These are phyloP conservation scores for Marasmius oreades DNA, from an alignment of 1,284 basidiomycete genomes.

Conservation along the genomic window DNA sequence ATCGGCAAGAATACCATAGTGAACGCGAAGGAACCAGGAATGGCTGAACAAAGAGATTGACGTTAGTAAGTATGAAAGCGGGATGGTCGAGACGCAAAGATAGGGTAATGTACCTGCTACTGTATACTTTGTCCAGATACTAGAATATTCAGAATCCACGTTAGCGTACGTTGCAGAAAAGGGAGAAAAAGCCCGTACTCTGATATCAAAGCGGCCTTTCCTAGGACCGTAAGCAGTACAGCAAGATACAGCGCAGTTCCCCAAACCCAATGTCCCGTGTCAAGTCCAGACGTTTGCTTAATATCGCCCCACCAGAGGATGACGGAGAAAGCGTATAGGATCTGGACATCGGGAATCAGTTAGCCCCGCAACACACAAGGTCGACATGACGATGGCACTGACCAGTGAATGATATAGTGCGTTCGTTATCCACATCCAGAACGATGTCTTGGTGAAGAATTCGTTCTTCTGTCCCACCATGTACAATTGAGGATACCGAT, in stretches of 20 bases:
- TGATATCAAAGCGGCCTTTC: conserved; percentile 95
- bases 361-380: conserved; percentile 1
- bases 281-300: conserved; percentile 75
- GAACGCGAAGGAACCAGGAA: conserved; percentile 94
- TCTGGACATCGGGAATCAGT: conserved; percentile 36
- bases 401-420: conserved; percentile 93
- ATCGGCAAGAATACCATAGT: conserved; percentile 92
- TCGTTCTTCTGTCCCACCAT: conserved; percentile 88
- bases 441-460: conserved; percentile 88
- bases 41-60: conserved; percentile 48
- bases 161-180: conserved; percentile 12
- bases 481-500: conserved; percentile 97
- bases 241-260: conserved; percentile 93
- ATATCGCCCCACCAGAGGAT: conserved; percentile 91
- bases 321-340: conserved; percentile 86
- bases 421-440: conserved; percentile 96
- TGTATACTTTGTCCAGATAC: conserved; percentile 99
- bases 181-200: conserved; percentile 61
- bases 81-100: conserved; percentile 4
- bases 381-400: conserved; percentile 28
- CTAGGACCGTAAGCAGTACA: conserved; percentile 91
- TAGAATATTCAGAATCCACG: conserved; percentile 34
- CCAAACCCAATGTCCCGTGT: conserved; percentile 97
- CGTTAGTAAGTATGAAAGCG: background rate
- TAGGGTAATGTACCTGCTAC: conserved; percentile 62